Evolutionary conservation across 1,284 basidiomycete species (phyloP), one percentile per base, ranked within the genome.

Genomic region (Peniophora sp.): DNA sequence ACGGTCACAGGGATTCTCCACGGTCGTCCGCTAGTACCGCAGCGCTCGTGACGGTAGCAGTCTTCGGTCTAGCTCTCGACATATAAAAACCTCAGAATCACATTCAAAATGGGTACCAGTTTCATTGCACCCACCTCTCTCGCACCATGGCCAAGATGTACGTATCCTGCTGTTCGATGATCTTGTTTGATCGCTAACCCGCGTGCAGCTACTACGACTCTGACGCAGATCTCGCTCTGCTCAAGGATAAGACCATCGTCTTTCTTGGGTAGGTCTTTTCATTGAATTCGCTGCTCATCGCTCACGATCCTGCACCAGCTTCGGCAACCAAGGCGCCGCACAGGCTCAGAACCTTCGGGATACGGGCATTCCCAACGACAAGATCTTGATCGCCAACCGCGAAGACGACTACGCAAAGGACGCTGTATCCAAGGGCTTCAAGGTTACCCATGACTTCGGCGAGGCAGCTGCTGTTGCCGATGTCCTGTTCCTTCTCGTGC

Each of bases 281-380:
- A 11, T 46, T 49, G 22, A 20, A 27, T 23, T 19, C 38, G 34
- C 27, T 24, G 17, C 10, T 38, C 17, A 11, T 34, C 51, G 39
- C 34, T 56, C 32, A 52, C n/a, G 10, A 27, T 55, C 12, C 17
- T 27, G 5, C 6, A n/a, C n/a, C 50, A 83, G 81, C 5, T 83
- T 81, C 60, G 81, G 81, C 46, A 83, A 83, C 62, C 81, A 83
- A 62, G 81, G 81, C 27, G 77, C 81, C 45, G 81, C 81, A 39
- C 81, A 83, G 60, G 81, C 81, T 2, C 79, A 83, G 63, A 83
- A 83, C 56, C 58, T 83, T 51, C 72, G 81, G n/a, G 81, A 83
- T 55, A 72, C 76, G 49, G 81, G 81, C 3, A 76, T 83, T 50
- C 69, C 77, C 3, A 83, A 81, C 56, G 77, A 81, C 16, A 72